A percentile compares a stretch with the other conserved stretches of the same genome.
phyloP scores from a whole-genome alignment of 163 green algal species.

The Scenedesmus sp. region DNA sequence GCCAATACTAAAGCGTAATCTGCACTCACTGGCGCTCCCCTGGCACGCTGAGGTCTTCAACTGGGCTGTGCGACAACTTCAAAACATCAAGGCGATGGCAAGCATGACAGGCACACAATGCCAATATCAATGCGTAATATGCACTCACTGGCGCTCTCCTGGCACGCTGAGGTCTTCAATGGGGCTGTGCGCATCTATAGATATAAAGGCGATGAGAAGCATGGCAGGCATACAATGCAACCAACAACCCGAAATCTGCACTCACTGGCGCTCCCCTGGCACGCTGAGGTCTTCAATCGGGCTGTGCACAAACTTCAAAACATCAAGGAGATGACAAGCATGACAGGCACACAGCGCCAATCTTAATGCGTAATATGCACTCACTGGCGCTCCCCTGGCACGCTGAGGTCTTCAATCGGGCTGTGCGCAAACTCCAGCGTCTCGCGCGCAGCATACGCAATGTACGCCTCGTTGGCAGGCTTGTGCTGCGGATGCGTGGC shows the following conservation, averaged over 20 bases:
- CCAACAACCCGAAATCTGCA: neutral
- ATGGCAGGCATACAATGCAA: constrained; percentile 14
- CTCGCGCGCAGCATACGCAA: constrained; percentile 44
- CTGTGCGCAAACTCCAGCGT: constrained; percentile 74
- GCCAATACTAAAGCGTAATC: constrained; percentile 2
- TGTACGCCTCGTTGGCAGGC: constrained; percentile 36
- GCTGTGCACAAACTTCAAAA: constrained; percentile 74
- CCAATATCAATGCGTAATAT: neutral
- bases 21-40: constrained; percentile 22
- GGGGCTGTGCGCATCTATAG: constrained; percentile 72
- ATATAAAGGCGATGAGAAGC: constrained; percentile 26
- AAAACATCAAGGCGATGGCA: constrained; percentile 51
- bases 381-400: constrained; percentile 60
- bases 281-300: constrained; percentile 81
- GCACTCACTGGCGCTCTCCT: constrained; percentile 33
- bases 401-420: constrained; percentile 79
- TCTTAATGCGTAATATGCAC: neutral
- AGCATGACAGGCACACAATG: neutral
- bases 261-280: constrained; percentile 54
- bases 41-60: constrained; percentile 79
- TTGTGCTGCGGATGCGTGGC: constrained; percentile 32
- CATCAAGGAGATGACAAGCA: constrained; percentile 27
- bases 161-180: constrained; percentile 81
- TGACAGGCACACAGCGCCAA: constrained; percentile 23
- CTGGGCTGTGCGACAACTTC: constrained; percentile 77